Conservation (phyloP, 2,329 filamentous ascomycete genomes). For the Fusarium lyarnte region DNA sequence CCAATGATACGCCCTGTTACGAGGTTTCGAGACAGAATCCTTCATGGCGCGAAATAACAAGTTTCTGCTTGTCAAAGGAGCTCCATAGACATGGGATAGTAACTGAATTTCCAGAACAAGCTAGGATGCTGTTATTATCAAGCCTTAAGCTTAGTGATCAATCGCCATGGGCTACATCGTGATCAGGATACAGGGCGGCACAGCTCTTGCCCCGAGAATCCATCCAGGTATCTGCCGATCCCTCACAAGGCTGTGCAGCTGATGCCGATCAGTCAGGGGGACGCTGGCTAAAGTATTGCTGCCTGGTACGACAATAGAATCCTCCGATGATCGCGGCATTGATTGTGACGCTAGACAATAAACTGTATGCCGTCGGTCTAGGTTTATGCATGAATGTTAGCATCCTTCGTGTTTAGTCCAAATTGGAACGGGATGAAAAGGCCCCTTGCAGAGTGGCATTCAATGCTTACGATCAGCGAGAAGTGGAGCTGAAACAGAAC, state of each 20-base stretch:
- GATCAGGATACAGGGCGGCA: neutral
- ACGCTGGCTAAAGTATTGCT: neutral
- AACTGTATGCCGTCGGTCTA: neutral
- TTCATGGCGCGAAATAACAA: neutral
- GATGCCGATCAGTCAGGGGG: conserved; percentile 6
- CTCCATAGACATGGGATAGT: neutral
- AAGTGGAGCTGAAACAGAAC: conserved; percentile 9
- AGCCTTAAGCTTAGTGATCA: neutral
- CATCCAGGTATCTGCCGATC: conserved; percentile 2
- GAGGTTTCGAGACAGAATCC: neutral
- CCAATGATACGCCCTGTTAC: neutral
- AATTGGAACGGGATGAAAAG: neutral
- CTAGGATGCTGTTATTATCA: neutral
- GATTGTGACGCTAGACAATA: neutral
- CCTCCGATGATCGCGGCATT: neutral
- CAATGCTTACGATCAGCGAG: neutral
- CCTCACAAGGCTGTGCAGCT: conserved; percentile 3
- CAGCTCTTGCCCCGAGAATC: neutral
- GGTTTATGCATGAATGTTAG: neutral
- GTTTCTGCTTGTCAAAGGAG: neutral
- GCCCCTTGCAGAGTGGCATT: neutral
- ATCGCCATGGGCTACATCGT: neutral
- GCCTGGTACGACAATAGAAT: neutral
- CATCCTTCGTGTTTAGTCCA: neutral
- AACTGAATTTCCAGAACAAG: neutral